A percentile compares a stretch with the other conserved stretches of the same genome.
Evolutionary conservation across 75 land plant species (phyloP).

Genomic region (Picea glauca): DNA sequence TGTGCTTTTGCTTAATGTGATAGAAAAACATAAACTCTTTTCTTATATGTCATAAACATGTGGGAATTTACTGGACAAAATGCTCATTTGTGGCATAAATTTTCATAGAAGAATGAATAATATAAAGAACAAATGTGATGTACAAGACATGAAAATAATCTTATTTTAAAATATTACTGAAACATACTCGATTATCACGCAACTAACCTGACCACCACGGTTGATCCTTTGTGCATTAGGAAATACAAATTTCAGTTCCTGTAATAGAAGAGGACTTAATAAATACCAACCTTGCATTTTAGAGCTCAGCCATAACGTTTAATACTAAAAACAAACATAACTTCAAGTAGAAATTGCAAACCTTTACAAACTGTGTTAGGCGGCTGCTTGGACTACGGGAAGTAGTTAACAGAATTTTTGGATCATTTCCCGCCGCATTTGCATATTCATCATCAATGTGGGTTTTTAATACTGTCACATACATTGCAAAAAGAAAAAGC

Average conservation of each 20-base stretch:
- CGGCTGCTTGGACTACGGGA: slow-evolving; percentile 93
- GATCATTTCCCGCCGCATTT: slow-evolving; percentile 71
- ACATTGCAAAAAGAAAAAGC: background rate
- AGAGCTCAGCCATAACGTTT: background rate
- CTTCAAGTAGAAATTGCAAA: slow-evolving; percentile 11
- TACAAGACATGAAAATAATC: background rate
- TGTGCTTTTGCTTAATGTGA: too few species aligned
- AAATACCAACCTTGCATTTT: slow-evolving; percentile 5
- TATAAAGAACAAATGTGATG: background rate
- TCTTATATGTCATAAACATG: too few species aligned
- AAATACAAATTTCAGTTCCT: slow-evolving; percentile 88
- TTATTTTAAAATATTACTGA: background rate
- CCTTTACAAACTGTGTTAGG: slow-evolving; percentile 93
- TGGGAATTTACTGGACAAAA: too few species aligned
- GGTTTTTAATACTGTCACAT: slow-evolving; percentile 44
- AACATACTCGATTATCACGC: background rate
- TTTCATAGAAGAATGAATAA: background rate
- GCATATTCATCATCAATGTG: slow-evolving; percentile 98
- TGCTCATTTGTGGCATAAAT: too few species aligned
- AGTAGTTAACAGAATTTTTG: slow-evolving; percentile 91
- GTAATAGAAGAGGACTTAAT: background rate
- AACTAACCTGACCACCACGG: slow-evolving; percentile 86
- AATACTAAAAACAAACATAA: background rate
- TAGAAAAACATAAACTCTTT: too few species aligned
- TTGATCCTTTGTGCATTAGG: slow-evolving; percentile 93